Base-by-base conservation (phyloP, 202 grass and related monocot genomes). In the Setaria italica region DNA sequence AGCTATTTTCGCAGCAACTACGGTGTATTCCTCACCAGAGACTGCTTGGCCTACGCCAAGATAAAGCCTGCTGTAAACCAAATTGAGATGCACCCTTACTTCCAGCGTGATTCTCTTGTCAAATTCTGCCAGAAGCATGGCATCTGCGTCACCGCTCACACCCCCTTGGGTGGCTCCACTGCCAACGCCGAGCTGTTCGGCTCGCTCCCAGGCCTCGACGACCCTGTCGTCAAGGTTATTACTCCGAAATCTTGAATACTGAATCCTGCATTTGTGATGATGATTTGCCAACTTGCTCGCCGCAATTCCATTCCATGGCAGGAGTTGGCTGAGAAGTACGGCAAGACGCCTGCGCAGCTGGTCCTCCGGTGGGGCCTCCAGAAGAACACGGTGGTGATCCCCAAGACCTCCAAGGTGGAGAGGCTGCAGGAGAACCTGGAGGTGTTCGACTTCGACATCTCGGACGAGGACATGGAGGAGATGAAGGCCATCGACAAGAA, bases 111-210 rank as follows among this genome's bases (percentile, higher is more conserved):
- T 33, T 98, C 91, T 14, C 95, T 98, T 10, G 88, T 98, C 21
- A 98, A 93, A 85, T 98, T 98, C 86, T 98, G 93, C 89, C 95
- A 95, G 83, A 98, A 95, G 76, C 93, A 98, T 29, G 91, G 86
- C 20, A 92, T 98, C 83, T 94, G 79, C 3, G 86, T 95, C 65
- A 98, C 95, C 8, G 95, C 95, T 1, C 93, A 98, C n/a, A 98
- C 95, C 9, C 91, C 95, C 29, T 58, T 95, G 42, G 91, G 93
- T 10, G 95, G 95, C 6, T 90, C 93, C 25, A 84, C 86, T 73
- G 91, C 95, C 46, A 98, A 98, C 60, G 64, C 95, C 0, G 90
- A 98, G 84, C 94, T 90, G 95, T 95, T 95, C 25, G 90, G 95
- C 35, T 78, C 93, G 0, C 35, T 95, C 67, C 95, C 95, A 4